Evolutionary conservation across 768 basidiomycete species (phyloP).

Genomic region (Leucocoprinus birnbaumii): DNA sequence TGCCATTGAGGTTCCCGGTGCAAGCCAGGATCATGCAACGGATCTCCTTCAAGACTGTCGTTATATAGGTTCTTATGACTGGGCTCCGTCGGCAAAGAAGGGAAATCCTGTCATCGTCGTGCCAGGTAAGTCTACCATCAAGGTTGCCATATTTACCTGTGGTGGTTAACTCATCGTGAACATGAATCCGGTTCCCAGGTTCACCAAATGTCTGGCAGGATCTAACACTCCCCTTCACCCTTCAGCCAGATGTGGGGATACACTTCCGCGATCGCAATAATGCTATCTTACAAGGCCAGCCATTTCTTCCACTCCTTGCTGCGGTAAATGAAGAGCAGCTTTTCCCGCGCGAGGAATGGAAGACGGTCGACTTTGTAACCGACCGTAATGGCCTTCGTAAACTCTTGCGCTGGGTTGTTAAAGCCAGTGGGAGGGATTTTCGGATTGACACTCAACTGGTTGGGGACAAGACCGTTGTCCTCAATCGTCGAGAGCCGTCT

Average conservation of each 20-base stretch:
- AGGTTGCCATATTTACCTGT: too few species aligned
- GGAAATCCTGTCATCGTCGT: too few species aligned
- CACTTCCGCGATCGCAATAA: slow-evolving; percentile 61
- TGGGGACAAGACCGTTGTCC: slow-evolving; percentile 53
- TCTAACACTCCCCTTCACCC: too few species aligned
- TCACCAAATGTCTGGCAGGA: too few species aligned
- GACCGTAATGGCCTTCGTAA: slow-evolving; percentile 69
- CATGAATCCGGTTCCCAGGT: too few species aligned
- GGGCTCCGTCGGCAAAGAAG: too few species aligned
- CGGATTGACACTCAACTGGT: slow-evolving; percentile 70
- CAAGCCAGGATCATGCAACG: too few species aligned
- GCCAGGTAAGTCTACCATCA: too few species aligned
- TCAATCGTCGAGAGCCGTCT: slow-evolving; percentile 54
- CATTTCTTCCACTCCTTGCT: slow-evolving; percentile 53
- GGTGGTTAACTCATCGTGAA: too few species aligned
- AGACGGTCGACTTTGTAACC: slow-evolving; percentile 46
- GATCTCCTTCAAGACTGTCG: too few species aligned
- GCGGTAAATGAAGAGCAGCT: slow-evolving; percentile 47
- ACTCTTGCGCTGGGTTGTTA: slow-evolving; percentile 54
- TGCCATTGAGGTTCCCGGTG: too few species aligned
- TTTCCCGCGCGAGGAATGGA: slow-evolving; percentile 34
- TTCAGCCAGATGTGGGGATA: slow-evolving; percentile 50
- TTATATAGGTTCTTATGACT: too few species aligned
- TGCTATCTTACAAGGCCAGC: slow-evolving; percentile 32
- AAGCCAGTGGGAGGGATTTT: slow-evolving; percentile 41